A percentile compares a stretch with the other conserved stretches of the same genome.
phyloP scores from a whole-genome alignment of 441 rosid species.

The California macrophylla region DNA sequence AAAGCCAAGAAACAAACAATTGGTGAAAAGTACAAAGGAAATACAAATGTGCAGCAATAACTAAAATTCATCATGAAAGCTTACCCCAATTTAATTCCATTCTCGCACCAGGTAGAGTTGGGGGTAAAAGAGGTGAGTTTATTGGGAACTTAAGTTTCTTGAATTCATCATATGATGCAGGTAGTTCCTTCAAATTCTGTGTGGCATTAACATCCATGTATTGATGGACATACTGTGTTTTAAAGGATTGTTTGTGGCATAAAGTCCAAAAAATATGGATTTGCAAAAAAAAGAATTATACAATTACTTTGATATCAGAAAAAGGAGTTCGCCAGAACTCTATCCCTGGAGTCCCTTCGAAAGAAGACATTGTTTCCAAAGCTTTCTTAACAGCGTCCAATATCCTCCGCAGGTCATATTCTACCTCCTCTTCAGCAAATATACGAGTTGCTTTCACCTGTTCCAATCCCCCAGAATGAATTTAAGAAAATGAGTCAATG shows the following conservation, averaged over 20 bases:
- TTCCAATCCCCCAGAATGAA: slow-evolving; percentile 20
- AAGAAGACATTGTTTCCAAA: slow-evolving; percentile 17
- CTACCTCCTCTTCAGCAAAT: slow-evolving; percentile 71
- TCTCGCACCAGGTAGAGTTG: slow-evolving; percentile 30
- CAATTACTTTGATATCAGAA: slow-evolving; percentile 50
- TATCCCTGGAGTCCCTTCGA: slow-evolving; percentile 27
- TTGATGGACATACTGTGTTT: slow-evolving; percentile 4
- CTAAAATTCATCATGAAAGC: slow-evolving; percentile 13
- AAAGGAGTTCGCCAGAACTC: slow-evolving; percentile 66
- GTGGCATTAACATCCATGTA: slow-evolving; percentile 17
- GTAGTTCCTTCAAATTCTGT: slow-evolving; percentile 46
- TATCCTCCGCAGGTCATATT: slow-evolving; percentile 39
- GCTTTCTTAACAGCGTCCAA: slow-evolving; percentile 33
- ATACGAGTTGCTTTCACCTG: slow-evolving; percentile 55
- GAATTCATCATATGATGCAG: slow-evolving; percentile 50
- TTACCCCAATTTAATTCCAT: slow-evolving; percentile 64
- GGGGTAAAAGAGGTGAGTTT: slow-evolving; percentile 34
- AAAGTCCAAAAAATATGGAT: neutral
- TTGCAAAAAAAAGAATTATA: slow-evolving; percentile 1
- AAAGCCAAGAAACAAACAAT: neutral
- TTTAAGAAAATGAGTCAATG: slow-evolving; percentile 6
- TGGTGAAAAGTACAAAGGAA: neutral
- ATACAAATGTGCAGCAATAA: neutral
- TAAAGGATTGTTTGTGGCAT: neutral
- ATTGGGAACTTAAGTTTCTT: slow-evolving; percentile 36